Evolutionary conservation across 805 yeast species (phyloP).

Genomic region (Ogataea dorogensis): DNA sequence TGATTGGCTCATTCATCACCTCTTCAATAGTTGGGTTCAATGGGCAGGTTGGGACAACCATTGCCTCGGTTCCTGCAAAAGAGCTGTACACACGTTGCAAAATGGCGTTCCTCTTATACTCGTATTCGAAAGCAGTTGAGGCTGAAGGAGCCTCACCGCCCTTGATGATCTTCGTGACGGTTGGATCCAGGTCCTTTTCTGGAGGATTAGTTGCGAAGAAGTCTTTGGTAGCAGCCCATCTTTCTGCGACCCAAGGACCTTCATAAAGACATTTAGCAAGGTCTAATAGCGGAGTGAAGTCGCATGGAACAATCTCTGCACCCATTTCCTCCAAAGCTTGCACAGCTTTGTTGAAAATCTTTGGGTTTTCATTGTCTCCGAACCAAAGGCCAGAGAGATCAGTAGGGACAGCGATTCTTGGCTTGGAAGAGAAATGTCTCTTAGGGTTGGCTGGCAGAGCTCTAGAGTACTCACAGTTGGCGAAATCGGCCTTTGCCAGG

Average conservation of each 20-base stretch:
- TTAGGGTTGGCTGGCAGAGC: constrained; percentile 66
- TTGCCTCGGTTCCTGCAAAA: constrained; percentile 63
- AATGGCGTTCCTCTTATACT: constrained; percentile 82
- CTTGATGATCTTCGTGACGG: constrained; percentile 70
- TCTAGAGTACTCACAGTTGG: constrained; percentile 78
- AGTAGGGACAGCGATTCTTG: constrained; percentile 76
- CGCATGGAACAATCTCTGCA: constrained; percentile 57
- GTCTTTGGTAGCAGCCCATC: constrained; percentile 79
- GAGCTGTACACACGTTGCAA: constrained; percentile 58
- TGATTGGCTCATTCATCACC: constrained; percentile 73
- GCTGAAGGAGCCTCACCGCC: constrained; percentile 80
- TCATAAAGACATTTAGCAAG: constrained; percentile 88
- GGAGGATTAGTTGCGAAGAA: constrained; percentile 73
- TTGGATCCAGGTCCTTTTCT: constrained; percentile 71
- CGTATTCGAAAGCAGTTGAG: constrained; percentile 78
- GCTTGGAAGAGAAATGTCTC: constrained; percentile 53
- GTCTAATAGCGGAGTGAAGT: constrained; percentile 73
- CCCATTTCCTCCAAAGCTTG: constrained; percentile 50
- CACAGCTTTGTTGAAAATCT: constrained; percentile 62
- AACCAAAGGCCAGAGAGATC: constrained; percentile 62
- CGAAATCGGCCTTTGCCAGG: constrained; percentile 68
- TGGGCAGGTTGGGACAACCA: constrained; percentile 93
- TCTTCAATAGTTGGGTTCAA: constrained; percentile 80
- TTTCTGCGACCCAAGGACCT: constrained; percentile 99
- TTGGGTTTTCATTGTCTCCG: constrained; percentile 77